Conservation (phyloP, 1,284 basidiomycete species). For the Microstroma glucosiphilum region DNA sequence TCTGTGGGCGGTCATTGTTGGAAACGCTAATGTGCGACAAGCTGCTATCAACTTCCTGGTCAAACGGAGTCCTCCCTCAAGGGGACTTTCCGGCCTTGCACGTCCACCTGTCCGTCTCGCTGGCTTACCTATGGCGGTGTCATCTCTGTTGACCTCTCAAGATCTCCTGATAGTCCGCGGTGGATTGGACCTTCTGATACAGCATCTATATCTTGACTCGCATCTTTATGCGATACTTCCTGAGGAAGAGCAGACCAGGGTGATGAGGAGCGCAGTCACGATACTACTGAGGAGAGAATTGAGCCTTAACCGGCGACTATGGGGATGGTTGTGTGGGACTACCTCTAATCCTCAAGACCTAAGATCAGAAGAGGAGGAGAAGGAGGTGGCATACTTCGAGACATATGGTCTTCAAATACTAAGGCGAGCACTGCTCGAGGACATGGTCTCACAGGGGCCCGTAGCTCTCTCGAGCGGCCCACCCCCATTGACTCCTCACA, state of each 20-base stretch:
- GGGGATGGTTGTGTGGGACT: constrained; percentile 71
- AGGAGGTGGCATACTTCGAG: constrained; percentile 29
- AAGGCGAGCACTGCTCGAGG: neutral
- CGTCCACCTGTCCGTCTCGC: constrained; percentile 62
- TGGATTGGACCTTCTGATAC: constrained; percentile 40
- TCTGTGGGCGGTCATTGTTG: constrained; percentile 86
- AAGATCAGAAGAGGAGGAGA: constrained; percentile 56
- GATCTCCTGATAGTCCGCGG: constrained; percentile 58
- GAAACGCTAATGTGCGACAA: constrained; percentile 75
- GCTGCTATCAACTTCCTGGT: constrained; percentile 78
- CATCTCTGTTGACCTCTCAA: constrained; percentile 75
- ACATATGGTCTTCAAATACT: constrained; percentile 21
- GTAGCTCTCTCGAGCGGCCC: neutral
- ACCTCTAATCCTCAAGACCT: neutral
- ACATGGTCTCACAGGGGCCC: neutral
- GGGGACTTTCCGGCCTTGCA: constrained; percentile 17
- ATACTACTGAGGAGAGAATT: constrained; percentile 71
- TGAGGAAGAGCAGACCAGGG: constrained; percentile 25
- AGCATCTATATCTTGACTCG: constrained; percentile 31
- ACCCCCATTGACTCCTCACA: neutral
- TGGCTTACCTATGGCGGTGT: constrained; percentile 83
- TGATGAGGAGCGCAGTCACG: constrained; percentile 37
- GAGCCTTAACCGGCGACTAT: constrained; percentile 83
- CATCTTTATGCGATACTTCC: constrained; percentile 22
- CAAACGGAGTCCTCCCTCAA: constrained; percentile 1